Evolutionary conservation across 345 rosid genomes (phyloP).

Genomic region (Boechera retrofracta): DNA sequence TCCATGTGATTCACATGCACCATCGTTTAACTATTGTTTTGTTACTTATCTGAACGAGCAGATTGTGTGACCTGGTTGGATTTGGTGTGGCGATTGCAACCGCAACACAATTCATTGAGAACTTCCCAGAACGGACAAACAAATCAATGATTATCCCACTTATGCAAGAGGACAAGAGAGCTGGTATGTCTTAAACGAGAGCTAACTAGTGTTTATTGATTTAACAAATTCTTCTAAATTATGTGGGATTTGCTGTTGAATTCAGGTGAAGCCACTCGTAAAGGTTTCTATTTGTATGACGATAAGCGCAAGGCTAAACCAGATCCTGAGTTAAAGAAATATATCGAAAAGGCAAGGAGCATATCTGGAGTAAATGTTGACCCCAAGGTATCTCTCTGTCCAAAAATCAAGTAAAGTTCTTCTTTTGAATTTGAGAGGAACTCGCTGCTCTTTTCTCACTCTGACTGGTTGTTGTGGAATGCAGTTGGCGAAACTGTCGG

Average conservation of each 20-base stretch:
- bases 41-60: constrained; percentile 40
- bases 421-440: constrained; percentile 13
- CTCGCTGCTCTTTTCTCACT: constrained; percentile 19
- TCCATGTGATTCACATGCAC: constrained; percentile 3
- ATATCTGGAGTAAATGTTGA: constrained; percentile 72
- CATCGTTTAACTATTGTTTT: neutral
- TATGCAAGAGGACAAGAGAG: constrained; percentile 93
- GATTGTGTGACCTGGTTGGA: constrained; percentile 90
- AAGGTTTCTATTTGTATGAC: constrained; percentile 87
- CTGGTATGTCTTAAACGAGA: constrained; percentile 52
- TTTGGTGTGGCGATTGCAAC: constrained; percentile 93
- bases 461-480: constrained; percentile 30
- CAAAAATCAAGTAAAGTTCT: neutral
- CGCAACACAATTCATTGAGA: constrained; percentile 72
- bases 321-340: constrained; percentile 83
- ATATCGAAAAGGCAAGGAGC: constrained; percentile 81
- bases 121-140: constrained; percentile 82
- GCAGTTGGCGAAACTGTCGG: constrained; percentile 72
- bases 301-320: constrained; percentile 82
- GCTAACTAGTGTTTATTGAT: constrained; percentile 17
- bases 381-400: constrained; percentile 64
- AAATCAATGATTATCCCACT: constrained; percentile 85
- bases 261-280: constrained; percentile 80
- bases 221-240: constrained; percentile 10
- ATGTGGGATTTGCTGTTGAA: constrained; percentile 30